Conservation (phyloP, 2,329 filamentous ascomycete genomes). For the Colletotrichum falcatum region DNA sequence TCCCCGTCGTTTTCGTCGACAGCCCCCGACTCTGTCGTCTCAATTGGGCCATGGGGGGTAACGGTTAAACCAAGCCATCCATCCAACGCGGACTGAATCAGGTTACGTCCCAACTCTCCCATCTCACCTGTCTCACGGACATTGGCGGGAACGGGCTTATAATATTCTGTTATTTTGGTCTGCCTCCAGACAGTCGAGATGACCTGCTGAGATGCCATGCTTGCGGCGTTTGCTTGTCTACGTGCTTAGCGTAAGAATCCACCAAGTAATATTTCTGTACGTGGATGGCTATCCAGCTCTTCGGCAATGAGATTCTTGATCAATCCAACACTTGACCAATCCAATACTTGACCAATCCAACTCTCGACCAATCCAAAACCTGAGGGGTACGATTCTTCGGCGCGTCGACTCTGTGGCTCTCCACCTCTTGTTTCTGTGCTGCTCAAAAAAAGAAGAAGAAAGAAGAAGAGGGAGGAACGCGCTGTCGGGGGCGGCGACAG, state of each 20-base stretch:
- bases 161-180: neutral
- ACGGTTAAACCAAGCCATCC: no score
- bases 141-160: no score
- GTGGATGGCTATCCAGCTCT: neutral
- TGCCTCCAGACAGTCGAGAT: no score
- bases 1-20: no score
- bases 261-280: neutral
- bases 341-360: neutral
- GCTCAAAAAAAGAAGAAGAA: neutral
- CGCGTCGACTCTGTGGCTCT: neutral
- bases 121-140: no score
- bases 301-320: neutral
- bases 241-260: neutral
- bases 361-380: no score
- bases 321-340: neutral
- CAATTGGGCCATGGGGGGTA: no score
- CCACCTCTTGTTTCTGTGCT: neutral
- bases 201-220: neutral
- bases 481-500: neutral
- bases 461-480: neutral
- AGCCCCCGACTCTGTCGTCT: no score
- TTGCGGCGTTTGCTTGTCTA: neutral
- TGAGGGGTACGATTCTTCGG: neutral
- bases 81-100: no score
- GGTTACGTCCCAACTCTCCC: no score